Conservation (phyloP, 73 alveolate species). For the Strombidium stylifer region DNA sequence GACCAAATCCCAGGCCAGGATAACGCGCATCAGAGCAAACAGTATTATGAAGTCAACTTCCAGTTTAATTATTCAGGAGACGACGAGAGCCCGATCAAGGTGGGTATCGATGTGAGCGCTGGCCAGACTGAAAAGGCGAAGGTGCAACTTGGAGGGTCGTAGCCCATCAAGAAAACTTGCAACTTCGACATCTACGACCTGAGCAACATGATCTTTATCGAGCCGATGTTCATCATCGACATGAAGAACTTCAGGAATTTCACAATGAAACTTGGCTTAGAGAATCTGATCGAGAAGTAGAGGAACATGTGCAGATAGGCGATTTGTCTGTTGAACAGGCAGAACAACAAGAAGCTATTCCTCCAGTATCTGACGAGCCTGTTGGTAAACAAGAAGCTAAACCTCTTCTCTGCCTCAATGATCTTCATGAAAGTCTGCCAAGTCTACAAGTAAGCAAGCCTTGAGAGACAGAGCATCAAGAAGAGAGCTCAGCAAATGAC, state of each 20-base stretch:
- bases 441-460: slow-evolving; percentile 32
- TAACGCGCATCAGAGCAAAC: not conserved
- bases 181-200: too few relatives aligned
- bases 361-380: not conserved
- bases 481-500: slow-evolving; percentile 15
- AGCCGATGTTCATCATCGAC: not conserved
- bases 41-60: slow-evolving; percentile 10
- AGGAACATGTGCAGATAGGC: not conserved
- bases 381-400: not conserved
- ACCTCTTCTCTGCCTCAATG: not conserved
- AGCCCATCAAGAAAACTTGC: too few relatives aligned
- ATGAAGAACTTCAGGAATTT: not conserved
- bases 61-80: slow-evolving; percentile 19
- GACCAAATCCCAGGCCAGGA: not conserved
- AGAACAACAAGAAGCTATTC: not conserved
- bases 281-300: not conserved
- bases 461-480: slow-evolving; percentile 27
- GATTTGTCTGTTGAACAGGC: not conserved
- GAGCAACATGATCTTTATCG: not conserved
- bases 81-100: slow-evolving; percentile 23
- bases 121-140: not conserved
- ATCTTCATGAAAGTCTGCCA: slow-evolving; percentile 23
- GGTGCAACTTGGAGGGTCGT: not conserved
- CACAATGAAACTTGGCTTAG: not conserved
- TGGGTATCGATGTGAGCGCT: slow-evolving; percentile 11